Percentiles rank a stretch among this genome's conserved stretches.
These are phyloP conservation scores for Aspergillus sp. DNA, from an alignment of 2,329 filamentous ascomycete species.

Conservation along the genomic window DNA sequence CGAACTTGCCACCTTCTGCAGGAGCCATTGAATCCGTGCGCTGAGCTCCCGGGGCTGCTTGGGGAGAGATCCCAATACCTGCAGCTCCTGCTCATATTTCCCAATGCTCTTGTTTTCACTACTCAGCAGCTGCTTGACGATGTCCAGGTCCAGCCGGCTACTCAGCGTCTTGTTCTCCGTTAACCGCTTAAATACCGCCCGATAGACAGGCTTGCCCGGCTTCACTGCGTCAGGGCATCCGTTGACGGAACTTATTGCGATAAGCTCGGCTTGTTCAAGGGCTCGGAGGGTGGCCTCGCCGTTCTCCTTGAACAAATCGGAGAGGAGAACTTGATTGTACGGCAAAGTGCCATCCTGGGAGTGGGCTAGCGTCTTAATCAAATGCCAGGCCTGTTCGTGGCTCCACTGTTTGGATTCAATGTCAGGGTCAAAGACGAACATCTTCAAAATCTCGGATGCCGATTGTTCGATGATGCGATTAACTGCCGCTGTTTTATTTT, in stretches of 20 bases:
- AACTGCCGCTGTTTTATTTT: constrained; percentile 62
- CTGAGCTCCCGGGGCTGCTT: constrained; percentile 69
- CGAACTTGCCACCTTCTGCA: constrained; percentile 70
- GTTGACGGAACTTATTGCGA: constrained; percentile 70
- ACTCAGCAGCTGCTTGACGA: constrained; percentile 69
- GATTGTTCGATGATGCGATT: constrained; percentile 86
- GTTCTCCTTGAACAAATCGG: constrained; percentile 70
- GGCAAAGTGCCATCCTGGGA: constrained; percentile 62
- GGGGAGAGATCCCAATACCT: constrained; percentile 68
- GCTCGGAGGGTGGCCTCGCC: constrained; percentile 77
- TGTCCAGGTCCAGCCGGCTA: constrained; percentile 71
- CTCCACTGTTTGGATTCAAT: constrained; percentile 69
- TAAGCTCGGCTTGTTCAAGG: constrained; percentile 82
- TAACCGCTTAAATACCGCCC: constrained; percentile 75
- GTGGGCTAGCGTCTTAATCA: constrained; percentile 77
- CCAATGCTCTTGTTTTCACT: constrained; percentile 73
- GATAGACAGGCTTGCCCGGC: constrained; percentile 83
- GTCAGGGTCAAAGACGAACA: constrained; percentile 72
- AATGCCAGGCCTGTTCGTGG: constrained; percentile 82
- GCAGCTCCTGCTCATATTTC: constrained; percentile 77
- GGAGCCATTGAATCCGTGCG: constrained; percentile 69
- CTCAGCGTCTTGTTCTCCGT: constrained; percentile 71
- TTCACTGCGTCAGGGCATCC: constrained; percentile 77
- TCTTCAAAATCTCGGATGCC: constrained; percentile 86
- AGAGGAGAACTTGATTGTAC: constrained; percentile 83